Evolutionary conservation across 2,329 filamentous ascomycete genomes (phyloP), one percentile per base, ranked within the genome.

Genomic region (Daldinia sp.): DNA sequence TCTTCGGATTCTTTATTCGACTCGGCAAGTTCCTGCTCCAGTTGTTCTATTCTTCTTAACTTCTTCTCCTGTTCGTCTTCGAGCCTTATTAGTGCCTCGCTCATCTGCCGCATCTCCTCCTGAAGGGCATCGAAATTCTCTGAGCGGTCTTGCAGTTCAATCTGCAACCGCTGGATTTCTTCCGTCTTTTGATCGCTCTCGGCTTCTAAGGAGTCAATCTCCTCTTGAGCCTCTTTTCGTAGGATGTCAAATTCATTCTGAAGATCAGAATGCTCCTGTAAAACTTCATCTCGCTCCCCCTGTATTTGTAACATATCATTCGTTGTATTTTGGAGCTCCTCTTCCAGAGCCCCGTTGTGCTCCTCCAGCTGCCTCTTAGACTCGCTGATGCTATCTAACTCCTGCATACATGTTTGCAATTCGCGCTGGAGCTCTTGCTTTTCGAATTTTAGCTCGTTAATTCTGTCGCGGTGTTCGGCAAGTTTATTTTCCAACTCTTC

Each of bases 111-210:
- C 90, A 99, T 96, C 83, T 98, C 96, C 66, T 92, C 90, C 77
- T 98, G 95, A 60, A 99, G 82, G n/a, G 93, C 92, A 71, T 91
- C 90, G 79, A 98, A 95, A 77, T 96, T 97, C 76, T 98, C 94
- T 12, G 90, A 90, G 59, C 91, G 89, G 70, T 93, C 91, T 68
- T 89, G 88, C 13, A 97, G 82, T 44, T 96, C 93, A 13, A 88
- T 85, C 64, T 91, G 87, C 28, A 96, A 81, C 13, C 89, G 88
- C 72, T 91, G 86, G 46, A 90, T 88, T 73, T 95, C 92, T 4
- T 89, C 87, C 50, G 88, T 88, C 67, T 91, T 91, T 75, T 91
- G 87, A 61, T 94, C 92, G 4, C 90, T 86, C 68, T 97, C 91
- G 10, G 86, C 87, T 37, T 94, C 89, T 44, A 94, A 82, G 0